Evolutionary conservation across 306 rosid species (phyloP), one percentile per base, ranked within the genome.

Genomic region (Casuarina cunninghamiana): DNA sequence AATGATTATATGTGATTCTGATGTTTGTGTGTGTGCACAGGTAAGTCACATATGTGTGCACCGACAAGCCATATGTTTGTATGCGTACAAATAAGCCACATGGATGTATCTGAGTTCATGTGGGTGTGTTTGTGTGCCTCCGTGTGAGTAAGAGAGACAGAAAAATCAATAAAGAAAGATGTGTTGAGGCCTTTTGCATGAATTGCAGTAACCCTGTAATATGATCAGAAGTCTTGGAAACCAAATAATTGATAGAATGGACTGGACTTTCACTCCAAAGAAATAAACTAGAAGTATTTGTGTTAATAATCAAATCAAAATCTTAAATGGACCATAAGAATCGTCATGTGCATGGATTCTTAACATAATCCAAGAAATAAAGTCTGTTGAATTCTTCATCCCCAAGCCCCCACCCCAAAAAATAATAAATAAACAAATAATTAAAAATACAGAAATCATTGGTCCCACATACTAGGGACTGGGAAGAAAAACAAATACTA

Each of bases 391-490:
- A 51, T 51, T 51, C 55, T 51, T 13, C 54, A 50, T 10, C 9
- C 61, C 6, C 3, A 51, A 11, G 5, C 48, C 48, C 7, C 46
- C 70, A 21, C 1, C 13, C 46, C 55, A 5, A 41, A 32, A 71
- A 43, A 72, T 5, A 46, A 46, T 5, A 46, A 45, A 0, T 6
- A 67, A 35, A 54, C 60, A 13, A n/a, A 49, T 38, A 49, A 32
- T 48, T 6, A 54, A 48, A 77, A 69, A 77, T 42, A 69, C 79
- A 61, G 45, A 26, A 46, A 13, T 39, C 8, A 38, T 26, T 26
- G 32, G 32, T 26, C 32, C 19, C 38, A 26, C 63, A 11, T 13
- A 37, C 6, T 51, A 26, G 32, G 32, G 32, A 26, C 32, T 26
- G 32, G 32, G 32, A 26, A 26, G 32, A 26, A 26, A 26, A 26